Base-by-base conservation (phyloP, 495 filamentous ascomycete species). In the Talaromyces proteolyticus region DNA sequence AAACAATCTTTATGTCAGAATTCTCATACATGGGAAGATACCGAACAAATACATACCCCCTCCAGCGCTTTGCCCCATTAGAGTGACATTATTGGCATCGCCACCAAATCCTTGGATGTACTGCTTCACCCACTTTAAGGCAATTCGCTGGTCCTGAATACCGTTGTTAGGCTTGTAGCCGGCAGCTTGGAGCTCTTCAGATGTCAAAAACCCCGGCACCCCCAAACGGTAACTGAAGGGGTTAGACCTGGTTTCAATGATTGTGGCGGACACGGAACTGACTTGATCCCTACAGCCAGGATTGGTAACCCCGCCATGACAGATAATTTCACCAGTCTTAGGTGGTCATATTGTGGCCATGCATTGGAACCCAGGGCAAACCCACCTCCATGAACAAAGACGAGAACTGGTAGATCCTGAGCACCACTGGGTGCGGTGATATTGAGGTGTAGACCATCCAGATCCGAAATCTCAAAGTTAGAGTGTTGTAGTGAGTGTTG, bases 191-290 rank as follows among this genome's bases (percentile, higher is more conserved):
- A 68, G 58, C 14, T 68, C 63, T 6, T 61, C 42, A 2, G 72
- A 75, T 5, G 75, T 67, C 24, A 74, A 61, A 47, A 72, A 78
- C 1, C 76, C 77, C 45, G 79, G 76, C 29, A 62, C 66, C 1
- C 72, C 77, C 11, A 79, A 44, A 4, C 77, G 68, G 48, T 78
- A 79, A 34, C 59, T 58, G 44, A 5, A 12, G 26, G 12, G 12
- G 26, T 29, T 29, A 29, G 26, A 12, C 12, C 26, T 29, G 26
- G 26, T 29, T 29, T 29, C n/a, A 29, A 29, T 29, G 26, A 12
- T 29, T 29, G 12, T 44, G 19, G 21, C 19, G n/a, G 16, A 34
- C 40, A 7, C 49, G 53, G 22, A 44, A 22, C 58, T 47, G 69
- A 75, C 55, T 73, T 74, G 49, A 77, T 67, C 6, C 60, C 56